These are phyloP conservation scores for Xerocomus nothofagi DNA, from an alignment of 1,284 basidiomycete species.

Conservation along the genomic window DNA sequence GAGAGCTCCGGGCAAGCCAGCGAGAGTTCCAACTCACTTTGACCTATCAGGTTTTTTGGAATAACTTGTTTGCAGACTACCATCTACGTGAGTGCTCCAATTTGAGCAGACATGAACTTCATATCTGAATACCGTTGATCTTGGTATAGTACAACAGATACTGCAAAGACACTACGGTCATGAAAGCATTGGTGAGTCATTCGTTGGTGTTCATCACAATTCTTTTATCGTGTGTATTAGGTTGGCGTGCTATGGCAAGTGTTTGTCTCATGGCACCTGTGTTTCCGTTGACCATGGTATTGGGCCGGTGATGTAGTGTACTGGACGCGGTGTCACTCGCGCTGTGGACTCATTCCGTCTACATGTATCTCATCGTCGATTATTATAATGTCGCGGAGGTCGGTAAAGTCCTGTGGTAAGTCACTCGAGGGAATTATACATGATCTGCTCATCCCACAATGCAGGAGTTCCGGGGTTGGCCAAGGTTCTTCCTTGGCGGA, in stretches of 20 bases:
- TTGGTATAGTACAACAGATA: constrained; percentile 1
- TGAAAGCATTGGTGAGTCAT: constrained; percentile 1
- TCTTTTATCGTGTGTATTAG: background rate
- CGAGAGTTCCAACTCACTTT: background rate
- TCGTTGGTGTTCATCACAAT: background rate
- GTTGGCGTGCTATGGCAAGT: constrained; percentile 5
- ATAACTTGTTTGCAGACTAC: constrained; percentile 8
- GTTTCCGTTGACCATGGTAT: background rate
- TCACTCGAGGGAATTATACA: background rate
- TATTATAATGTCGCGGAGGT: background rate
- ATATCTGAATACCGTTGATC: background rate
- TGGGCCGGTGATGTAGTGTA: background rate
- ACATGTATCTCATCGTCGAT: background rate
- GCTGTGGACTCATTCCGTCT: background rate
- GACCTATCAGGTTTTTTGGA: constrained; percentile 6
- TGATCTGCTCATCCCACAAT: background rate
- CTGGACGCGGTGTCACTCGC: constrained; percentile 5
- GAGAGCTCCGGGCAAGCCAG: too few relatives aligned
- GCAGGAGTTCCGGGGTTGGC: constrained; percentile 4
- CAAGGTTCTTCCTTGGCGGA: background rate
- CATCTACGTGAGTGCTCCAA: constrained; percentile 2
- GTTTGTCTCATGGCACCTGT: background rate
- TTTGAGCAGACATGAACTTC: background rate
- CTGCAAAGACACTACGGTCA: background rate
- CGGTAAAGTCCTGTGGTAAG: constrained; percentile 1